These are phyloP conservation scores for Vitis hybrid DNA, from an alignment of 177 flowering plant genomes.

Conservation along the genomic window DNA sequence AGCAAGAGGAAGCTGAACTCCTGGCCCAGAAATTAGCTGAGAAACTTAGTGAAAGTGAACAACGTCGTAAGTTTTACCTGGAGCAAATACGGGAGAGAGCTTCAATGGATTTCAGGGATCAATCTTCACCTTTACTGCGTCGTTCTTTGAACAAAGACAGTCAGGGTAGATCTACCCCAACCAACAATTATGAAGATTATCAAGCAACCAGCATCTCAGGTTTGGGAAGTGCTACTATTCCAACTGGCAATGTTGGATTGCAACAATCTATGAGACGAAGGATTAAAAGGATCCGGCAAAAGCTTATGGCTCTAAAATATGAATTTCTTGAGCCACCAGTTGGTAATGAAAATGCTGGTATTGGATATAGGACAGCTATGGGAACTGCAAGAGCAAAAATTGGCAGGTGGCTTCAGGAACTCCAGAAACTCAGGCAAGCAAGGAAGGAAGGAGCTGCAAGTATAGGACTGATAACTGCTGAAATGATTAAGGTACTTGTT, in stretches of 20 bases:
- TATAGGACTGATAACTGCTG: conserved; percentile 77
- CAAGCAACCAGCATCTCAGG: conserved; percentile 35
- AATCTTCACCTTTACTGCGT: conserved; percentile 80
- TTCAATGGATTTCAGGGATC: conserved; percentile 95
- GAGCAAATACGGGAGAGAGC: conserved; percentile 96
- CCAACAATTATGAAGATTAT: conserved; percentile 49
- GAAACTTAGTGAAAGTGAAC: conserved; percentile 91
- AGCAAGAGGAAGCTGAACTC: conserved; percentile 96
- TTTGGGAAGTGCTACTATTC: conserved; percentile 34
- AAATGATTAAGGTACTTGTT: conserved; percentile 74
- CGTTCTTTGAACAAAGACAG: conserved; percentile 63
- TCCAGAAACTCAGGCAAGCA: conserved; percentile 86
- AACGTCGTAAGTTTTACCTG: conserved; percentile 82
- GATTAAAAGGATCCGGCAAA: conserved; percentile 83
- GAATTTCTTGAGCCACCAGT: conserved; percentile 67
- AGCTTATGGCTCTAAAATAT: conserved; percentile 87
- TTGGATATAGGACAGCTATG: conserved; percentile 71
- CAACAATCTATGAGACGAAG: conserved; percentile 74
- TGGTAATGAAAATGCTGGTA: conserved; percentile 65
- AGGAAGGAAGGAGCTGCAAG: conserved; percentile 92
- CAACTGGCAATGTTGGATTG: conserved; percentile 31
- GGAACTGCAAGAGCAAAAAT: conserved; percentile 86
- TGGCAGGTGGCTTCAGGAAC: conserved; percentile 94
- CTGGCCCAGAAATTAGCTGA: conserved; percentile 90
- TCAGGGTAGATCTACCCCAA: conserved; percentile 46